Evolutionary conservation across 139 green algal genomes (phyloP).

Genomic region (Dunaliella primolecta): DNA sequence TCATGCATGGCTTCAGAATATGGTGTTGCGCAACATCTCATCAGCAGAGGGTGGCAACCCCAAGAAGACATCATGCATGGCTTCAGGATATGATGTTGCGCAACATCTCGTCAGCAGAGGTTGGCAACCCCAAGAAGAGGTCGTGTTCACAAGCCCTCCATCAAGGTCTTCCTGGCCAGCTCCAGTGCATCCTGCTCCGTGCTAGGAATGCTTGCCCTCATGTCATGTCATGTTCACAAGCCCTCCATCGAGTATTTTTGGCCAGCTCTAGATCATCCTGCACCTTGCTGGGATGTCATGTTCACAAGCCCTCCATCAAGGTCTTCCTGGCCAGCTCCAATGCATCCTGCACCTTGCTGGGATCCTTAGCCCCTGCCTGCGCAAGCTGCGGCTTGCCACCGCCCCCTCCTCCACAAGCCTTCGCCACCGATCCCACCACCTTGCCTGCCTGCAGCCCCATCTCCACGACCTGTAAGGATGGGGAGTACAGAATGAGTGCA

Average conservation of each 20-base stretch:
- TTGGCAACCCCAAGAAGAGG: no score
- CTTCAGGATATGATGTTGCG: no score
- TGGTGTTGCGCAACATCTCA: no score
- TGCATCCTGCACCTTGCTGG: conserved; percentile 47
- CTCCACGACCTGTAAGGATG: conserved; percentile 43
- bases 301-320: conserved; percentile 37
- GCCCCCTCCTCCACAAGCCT: conserved; percentile 87
- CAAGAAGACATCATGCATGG: no score
- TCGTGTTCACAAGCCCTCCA: conserved; percentile 35
- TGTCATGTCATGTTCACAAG: no score
- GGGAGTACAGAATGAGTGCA: not conserved
- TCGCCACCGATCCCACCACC: conserved; percentile 79
- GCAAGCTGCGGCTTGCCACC: conserved; percentile 85
- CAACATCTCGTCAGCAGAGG: no score
- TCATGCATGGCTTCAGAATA: no score
- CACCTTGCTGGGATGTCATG: no score
- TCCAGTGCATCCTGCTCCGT: conserved; percentile 52
- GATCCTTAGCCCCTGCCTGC: conserved; percentile 83
- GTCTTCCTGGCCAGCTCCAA: conserved; percentile 41
- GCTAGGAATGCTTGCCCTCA: conserved; percentile 69
- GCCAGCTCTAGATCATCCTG: no score
- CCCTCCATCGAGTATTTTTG: no score
- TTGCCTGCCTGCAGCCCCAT: conserved; percentile 75
- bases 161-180: conserved; percentile 35
- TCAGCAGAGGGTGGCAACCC: no score